A percentile compares a stretch with the other conserved stretches of the same genome.
phyloP scores from a whole-genome alignment of 2,329 filamentous ascomycete species.

The Orbilia quercus region DNA sequence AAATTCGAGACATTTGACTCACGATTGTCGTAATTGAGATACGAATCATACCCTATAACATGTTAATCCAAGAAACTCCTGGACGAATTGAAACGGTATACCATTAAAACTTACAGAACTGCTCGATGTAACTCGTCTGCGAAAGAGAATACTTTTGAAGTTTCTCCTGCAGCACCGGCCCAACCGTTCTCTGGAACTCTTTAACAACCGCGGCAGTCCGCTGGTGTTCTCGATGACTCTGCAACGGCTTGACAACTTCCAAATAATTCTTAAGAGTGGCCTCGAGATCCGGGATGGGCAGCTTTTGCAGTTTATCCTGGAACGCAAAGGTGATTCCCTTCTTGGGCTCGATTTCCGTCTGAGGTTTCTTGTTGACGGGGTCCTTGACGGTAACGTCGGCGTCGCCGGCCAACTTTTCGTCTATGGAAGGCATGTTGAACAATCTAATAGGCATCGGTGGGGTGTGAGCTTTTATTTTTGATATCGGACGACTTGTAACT shows the following conservation, averaged over 20 bases:
- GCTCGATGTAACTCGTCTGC: slow-evolving; percentile 96
- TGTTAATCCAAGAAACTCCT: slow-evolving; percentile 21
- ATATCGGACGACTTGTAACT: slow-evolving; percentile 21
- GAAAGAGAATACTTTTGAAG: slow-evolving; percentile 89
- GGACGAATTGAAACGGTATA: background rate
- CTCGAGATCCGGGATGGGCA: slow-evolving; percentile 91
- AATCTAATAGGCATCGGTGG: slow-evolving; percentile 55
- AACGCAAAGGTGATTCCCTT: slow-evolving; percentile 83
- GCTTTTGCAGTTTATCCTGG: slow-evolving; percentile 87
- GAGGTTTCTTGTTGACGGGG: slow-evolving; percentile 20
- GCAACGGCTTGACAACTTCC: slow-evolving; percentile 80
- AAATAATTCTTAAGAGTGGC: slow-evolving; percentile 82
- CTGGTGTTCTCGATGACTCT: slow-evolving; percentile 80
- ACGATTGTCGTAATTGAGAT: slow-evolving; percentile 94
- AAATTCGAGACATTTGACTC: slow-evolving; percentile 57
- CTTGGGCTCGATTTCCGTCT: slow-evolving; percentile 25
- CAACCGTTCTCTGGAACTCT: slow-evolving; percentile 84
- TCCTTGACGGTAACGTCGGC: slow-evolving; percentile 29
- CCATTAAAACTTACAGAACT: slow-evolving; percentile 94
- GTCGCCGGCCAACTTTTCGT: slow-evolving; percentile 51
- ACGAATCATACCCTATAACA: slow-evolving; percentile 90
- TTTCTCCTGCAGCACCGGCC: slow-evolving; percentile 85
- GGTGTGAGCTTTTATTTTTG: slow-evolving; percentile 50
- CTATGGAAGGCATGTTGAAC: slow-evolving; percentile 53
- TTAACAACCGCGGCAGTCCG: slow-evolving; percentile 83